Evolutionary conservation across 805 yeast genomes (phyloP).

Genomic region (Naumovozyma baii): DNA sequence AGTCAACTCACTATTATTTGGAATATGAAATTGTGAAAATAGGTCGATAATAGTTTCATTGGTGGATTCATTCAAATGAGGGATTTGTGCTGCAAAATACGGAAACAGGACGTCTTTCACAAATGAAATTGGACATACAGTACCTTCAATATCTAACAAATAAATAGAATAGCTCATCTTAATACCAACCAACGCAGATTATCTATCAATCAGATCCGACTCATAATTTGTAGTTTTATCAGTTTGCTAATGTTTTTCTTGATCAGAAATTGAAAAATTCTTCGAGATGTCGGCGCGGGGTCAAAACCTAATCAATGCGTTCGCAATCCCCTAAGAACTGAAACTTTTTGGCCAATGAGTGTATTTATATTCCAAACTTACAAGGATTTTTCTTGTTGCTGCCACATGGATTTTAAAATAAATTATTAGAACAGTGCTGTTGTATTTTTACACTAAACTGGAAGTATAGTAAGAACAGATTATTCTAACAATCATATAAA

Average conservation of each 20-base stretch:
- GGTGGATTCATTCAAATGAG: constrained; percentile 24
- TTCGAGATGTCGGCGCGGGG: background rate
- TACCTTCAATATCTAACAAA: constrained; percentile 80
- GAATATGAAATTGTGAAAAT: constrained; percentile 20
- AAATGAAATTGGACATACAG: constrained; percentile 83
- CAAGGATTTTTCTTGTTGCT: background rate
- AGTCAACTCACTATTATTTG: constrained; percentile 29
- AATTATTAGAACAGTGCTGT: too few relatives aligned
- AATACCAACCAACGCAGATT: constrained; percentile 1
- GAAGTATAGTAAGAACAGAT: too few relatives aligned
- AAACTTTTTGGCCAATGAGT: too few relatives aligned
- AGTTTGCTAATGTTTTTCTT: background rate
- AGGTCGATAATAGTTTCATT: constrained; percentile 19
- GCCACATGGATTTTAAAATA: too few relatives aligned
- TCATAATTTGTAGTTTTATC: background rate
- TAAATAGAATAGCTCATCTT: constrained; percentile 21
- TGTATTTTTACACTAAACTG: too few relatives aligned
- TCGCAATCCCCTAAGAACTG: too few relatives aligned
- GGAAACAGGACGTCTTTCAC: constrained; percentile 76
- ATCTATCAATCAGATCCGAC: too few relatives aligned
- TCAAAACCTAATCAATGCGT: background rate
- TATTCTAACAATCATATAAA: background rate
- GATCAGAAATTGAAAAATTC: background rate
- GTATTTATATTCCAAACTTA: too few relatives aligned
- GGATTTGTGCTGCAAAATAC: constrained; percentile 48